A percentile compares a stretch with the other conserved stretches of the same genome.
These are phyloP conservation scores for Claviceps sorghi DNA, from an alignment of 2,329 filamentous ascomycete species.

Conservation along the genomic window DNA sequence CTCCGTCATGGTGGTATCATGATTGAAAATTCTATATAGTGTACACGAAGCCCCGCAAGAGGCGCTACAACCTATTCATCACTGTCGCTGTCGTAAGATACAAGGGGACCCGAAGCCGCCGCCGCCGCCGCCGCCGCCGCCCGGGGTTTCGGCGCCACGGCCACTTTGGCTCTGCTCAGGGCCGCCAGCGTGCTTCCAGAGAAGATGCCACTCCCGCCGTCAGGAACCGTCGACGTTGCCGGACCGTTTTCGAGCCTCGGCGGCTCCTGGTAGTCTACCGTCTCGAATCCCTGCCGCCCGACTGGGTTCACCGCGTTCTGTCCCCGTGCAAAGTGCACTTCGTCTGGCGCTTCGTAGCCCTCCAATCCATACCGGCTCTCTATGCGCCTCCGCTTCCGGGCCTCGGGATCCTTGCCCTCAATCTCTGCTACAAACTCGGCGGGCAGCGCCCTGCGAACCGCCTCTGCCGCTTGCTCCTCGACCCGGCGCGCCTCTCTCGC, in stretches of 20 bases:
- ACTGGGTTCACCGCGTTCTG: slow-evolving; percentile 49
- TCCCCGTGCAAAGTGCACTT: slow-evolving; percentile 80
- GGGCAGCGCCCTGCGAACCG: slow-evolving; percentile 73
- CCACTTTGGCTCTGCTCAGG: slow-evolving; percentile 44
- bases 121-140: slow-evolving; percentile 31
- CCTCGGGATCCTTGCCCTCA: slow-evolving; percentile 77
- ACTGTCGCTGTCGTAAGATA: slow-evolving; percentile 81
- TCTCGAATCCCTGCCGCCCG: slow-evolving; percentile 43
- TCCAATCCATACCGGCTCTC: slow-evolving; percentile 79
- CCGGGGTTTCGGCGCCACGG: slow-evolving; percentile 40
- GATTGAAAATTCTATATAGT: slow-evolving; percentile 6
- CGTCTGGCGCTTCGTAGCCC: slow-evolving; percentile 87
- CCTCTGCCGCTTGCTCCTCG: slow-evolving; percentile 93
- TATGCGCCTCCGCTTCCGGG: slow-evolving; percentile 74
- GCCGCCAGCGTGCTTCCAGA: slow-evolving; percentile 71
- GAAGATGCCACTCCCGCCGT: slow-evolving; percentile 51
- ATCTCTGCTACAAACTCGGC: slow-evolving; percentile 87
- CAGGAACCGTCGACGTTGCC: slow-evolving; percentile 18
- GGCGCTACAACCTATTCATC: slow-evolving; percentile 35
- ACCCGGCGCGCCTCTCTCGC: slow-evolving; percentile 78
- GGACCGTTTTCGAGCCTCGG: slow-evolving; percentile 41
- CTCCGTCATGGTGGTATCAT: slow-evolving; percentile 16
- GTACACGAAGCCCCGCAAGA: slow-evolving; percentile 1
- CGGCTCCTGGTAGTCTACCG: slow-evolving; percentile 43
- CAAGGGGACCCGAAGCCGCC: slow-evolving; percentile 52